Evolutionary conservation across 495 filamentous ascomycete species (phyloP).

Genomic region (Hypoxylon fragiforme): DNA sequence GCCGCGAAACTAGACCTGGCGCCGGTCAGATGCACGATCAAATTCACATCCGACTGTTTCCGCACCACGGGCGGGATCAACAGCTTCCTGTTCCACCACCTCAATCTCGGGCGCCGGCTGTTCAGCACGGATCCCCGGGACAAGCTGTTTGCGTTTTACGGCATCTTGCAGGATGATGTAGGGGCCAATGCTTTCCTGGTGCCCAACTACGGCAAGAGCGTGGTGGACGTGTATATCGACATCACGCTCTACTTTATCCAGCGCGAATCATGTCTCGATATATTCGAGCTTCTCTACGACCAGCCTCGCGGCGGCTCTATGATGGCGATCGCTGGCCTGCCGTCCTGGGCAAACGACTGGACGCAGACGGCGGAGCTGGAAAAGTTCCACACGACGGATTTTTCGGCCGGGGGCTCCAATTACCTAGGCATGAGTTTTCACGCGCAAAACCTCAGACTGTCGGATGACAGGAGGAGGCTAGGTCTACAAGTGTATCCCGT

Average conservation of each 20-base stretch:
- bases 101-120: neutral
- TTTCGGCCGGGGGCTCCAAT: neutral
- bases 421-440: neutral
- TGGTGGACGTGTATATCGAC: neutral
- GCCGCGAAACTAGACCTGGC: neutral
- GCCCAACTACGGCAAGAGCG: neutral
- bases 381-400: neutral
- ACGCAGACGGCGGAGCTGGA: neutral
- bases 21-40: neutral
- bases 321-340: neutral
- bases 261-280: neutral
- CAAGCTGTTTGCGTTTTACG: neutral
- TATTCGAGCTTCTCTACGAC: neutral
- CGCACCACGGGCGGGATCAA: neutral
- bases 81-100: neutral
- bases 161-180: neutral
- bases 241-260: neutral
- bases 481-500: neutral
- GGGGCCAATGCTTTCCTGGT: neutral
- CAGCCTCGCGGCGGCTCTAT: neutral
- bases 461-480: neutral
- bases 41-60: neutral
- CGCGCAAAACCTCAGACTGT: neutral
- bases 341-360: neutral
- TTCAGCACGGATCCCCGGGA: neutral